Evolutionary conservation across 2,329 filamentous ascomycete species (phyloP).

Genomic region (Fusarium gaditjirri): DNA sequence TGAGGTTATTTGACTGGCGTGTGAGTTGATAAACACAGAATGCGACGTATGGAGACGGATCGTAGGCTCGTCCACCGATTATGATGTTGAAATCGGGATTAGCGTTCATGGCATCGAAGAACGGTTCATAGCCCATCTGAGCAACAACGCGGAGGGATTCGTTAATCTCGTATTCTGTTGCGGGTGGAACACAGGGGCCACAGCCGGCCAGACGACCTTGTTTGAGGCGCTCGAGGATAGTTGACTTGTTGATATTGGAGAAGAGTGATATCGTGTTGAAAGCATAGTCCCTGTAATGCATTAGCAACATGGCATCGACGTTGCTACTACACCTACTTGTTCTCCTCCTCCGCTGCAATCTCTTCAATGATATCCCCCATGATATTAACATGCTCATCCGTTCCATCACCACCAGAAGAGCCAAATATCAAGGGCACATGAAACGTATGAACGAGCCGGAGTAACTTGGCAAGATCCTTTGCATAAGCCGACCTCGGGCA

Average conservation of each 20-base stretch:
- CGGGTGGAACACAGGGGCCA: conserved; percentile 53
- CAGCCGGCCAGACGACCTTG: conserved; percentile 50
- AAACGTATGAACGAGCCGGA: conserved; percentile 48
- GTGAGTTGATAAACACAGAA: conserved; percentile 40
- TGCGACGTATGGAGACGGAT: conserved; percentile 54
- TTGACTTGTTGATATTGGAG: conserved; percentile 51
- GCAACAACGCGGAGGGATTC: conserved; percentile 52
- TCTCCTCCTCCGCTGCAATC: conserved; percentile 10
- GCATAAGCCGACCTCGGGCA: conserved; percentile 53
- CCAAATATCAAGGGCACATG: conserved; percentile 55
- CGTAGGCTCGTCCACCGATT: conserved; percentile 58
- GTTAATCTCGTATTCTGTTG: conserved; percentile 53
- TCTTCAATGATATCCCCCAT: conserved; percentile 53
- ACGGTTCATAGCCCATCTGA: conserved; percentile 60
- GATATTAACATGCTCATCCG: conserved; percentile 54
- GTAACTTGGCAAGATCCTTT: conserved; percentile 54
- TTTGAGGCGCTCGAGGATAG: conserved; percentile 45
- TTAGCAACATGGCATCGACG: not conserved
- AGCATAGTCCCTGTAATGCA: not conserved
- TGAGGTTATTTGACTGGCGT: not conserved
- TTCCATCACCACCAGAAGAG: conserved; percentile 61
- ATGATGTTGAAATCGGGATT: conserved; percentile 58
- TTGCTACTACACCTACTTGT: not conserved
- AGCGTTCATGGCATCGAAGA: conserved; percentile 53
- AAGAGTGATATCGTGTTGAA: conserved; percentile 53